Evolutionary conservation across 2,329 filamentous ascomycete genomes (phyloP), one percentile per base, ranked within the genome.

Genomic region (Monilinia polystroma): DNA sequence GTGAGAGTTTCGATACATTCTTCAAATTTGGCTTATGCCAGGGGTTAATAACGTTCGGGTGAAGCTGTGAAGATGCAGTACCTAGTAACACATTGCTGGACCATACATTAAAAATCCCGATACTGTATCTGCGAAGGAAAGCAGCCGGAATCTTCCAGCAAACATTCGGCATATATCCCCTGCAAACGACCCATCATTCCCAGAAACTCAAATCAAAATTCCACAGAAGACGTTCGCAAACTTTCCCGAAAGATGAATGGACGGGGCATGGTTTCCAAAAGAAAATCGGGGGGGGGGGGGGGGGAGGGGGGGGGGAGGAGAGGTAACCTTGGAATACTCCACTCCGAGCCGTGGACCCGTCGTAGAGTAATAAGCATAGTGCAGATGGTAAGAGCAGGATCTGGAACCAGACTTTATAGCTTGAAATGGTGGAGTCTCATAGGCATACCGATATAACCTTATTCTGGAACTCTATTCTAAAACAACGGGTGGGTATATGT

Each of bases 11-110:
- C 20, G 20, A 16, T 16, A 6, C 38, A 16, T 23, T 5, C 23
- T 18, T 20, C 8, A 56, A 0, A 38, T n/a, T 2, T 6, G 20
- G n/a, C 20, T 56, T 16, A 18, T 10, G 18, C 1, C 35, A 10
- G 7, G 4, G 5, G 1, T 43, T 1, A 23, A 4, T 0, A n/a
- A n/a, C 1, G 1, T 20, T 58, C 10, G 3, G 14, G 16, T 14
- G 26, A 58, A 4, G 23, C 32, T 4, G 32, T 35, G 32, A 35
- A 8, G 32, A 35, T 35, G 7, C 32, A 35, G 32, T 7, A 35
- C 5, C 7, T 8, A 35, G 32, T 35, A 35, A 35, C 32, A 35
- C 41, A 45, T 20, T 58, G 16, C 3, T 45, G 1, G 20, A 14
- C 3, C 26, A 7, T 18, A 8, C 23, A 20, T 58, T 2, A 35